Base-by-base conservation (phyloP, 495 filamentous ascomycete genomes). In the Opeltia flavorubescens region DNA sequence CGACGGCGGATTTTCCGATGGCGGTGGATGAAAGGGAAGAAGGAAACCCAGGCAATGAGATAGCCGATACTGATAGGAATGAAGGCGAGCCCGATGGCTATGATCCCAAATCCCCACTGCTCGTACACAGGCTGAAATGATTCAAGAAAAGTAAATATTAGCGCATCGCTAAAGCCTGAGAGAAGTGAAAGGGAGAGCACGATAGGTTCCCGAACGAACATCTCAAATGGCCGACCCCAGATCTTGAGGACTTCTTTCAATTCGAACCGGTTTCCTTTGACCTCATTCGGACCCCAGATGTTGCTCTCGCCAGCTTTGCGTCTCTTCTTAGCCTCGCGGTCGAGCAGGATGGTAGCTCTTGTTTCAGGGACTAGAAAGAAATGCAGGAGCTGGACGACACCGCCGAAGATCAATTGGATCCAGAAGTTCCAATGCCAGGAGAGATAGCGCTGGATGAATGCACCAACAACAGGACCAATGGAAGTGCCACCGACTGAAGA, bases 161-260 rank as follows among this genome's bases (percentile, higher is more conserved):
- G 70, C n/a, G 82, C 83, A 51, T 87, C 84, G 24, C 72, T 76
- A 67, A 86, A 86, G 33, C 84, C 83, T 24, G 76, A 80, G 23
- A 87, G 77, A 8, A 86, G 64, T 1, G 81, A 85, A 1, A 89
- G 67, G 36, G 67, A 73, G 4, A 84, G 64, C 5, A 86, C 84
- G 53, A 89, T 87, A 0, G 82, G 80, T 53, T 89, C 83, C 0
- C 75, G 78, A n/a, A 83, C 50, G 62, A 86, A 84, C 80, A 88
- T 88, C 31, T 75, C 71, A 62, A 88, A 86, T 0, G 83, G 82
- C 4, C 83, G 78, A 29, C 69, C 56, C 81, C 81, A 86, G 11
- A 78, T 77, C 23, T 55, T 58, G 12, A 77, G 55, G 9, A 84
- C 63, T 43, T 80, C 73, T 49, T 67, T 71, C 6, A 66, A 42